Evolutionary conservation across 2,329 filamentous ascomycete species (phyloP).

Genomic region (Curvularia spicifera): DNA sequence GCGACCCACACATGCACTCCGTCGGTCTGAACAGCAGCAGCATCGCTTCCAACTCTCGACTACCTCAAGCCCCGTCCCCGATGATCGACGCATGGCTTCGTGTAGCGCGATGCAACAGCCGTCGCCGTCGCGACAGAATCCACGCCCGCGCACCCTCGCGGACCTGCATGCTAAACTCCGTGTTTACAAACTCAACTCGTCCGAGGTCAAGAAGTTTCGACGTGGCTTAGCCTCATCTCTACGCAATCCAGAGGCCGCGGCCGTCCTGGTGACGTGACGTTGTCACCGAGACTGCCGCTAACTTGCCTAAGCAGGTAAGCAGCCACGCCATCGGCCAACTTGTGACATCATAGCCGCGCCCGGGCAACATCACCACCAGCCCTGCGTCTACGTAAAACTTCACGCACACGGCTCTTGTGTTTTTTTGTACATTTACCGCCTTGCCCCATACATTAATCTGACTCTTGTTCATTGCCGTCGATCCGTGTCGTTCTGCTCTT

Average conservation of each 20-base stretch:
- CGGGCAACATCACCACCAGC: conserved; percentile 11
- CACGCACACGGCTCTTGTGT: background rate
- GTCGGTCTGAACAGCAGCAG: background rate
- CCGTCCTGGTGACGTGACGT: conserved; percentile 16
- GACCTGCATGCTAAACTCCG: conserved; percentile 5
- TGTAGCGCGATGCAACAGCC: conserved; percentile 1
- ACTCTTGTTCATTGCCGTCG: conserved; percentile 3
- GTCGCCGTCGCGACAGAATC: conserved; percentile 10
- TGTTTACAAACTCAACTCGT: background rate
- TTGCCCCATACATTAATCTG: conserved; percentile 11
- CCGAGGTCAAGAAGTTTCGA: background rate
- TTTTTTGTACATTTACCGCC: conserved; percentile 7
- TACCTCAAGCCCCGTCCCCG: background rate
- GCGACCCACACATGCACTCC: background rate
- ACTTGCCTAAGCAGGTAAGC: conserved; percentile 17
- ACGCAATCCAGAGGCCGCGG: conserved; percentile 7
- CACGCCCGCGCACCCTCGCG: conserved; percentile 6
- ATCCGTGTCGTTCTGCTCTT: conserved; percentile 6
- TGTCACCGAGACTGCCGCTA: conserved; percentile 13
- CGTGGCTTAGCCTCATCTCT: conserved; percentile 3
- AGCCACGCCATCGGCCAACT: conserved; percentile 7
- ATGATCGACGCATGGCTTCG: conserved; percentile 1
- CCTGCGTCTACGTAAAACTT: conserved; percentile 14
- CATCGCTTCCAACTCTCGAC: background rate
- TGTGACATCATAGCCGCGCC: conserved; percentile 23